phyloP scores from a whole-genome alignment of 192 early-diverging fungal genomes.

The Radiomyces spectabilis region DNA sequence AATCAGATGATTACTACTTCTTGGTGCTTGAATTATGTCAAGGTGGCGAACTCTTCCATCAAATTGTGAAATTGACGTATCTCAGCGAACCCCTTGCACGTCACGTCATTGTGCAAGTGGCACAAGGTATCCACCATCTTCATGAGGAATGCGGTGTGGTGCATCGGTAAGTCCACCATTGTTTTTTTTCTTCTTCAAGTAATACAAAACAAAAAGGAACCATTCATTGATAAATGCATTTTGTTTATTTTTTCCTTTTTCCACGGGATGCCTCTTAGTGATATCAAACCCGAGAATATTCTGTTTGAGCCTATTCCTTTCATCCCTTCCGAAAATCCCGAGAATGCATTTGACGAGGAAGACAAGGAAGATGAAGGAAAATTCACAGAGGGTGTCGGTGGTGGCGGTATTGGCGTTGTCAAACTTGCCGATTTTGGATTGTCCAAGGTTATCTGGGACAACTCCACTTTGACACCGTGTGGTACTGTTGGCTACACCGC shows the following conservation, averaged over 20 bases:
- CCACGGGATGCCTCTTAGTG: conserved; percentile 33
- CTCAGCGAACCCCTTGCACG: conserved; percentile 71
- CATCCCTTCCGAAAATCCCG: conserved; percentile 29
- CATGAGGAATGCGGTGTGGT: conserved; percentile 78
- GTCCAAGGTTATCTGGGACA: conserved; percentile 80
- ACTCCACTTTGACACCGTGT: conserved; percentile 81
- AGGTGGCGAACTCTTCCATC: conserved; percentile 91
- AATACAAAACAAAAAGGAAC: neutral
- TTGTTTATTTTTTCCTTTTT: conserved; percentile 9
- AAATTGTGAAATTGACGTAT: conserved; percentile 75
- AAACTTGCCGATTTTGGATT: conserved; percentile 89
- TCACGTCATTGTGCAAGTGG: conserved; percentile 83
- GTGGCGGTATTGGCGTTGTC: conserved; percentile 75
- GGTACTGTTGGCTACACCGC: conserved; percentile 92
- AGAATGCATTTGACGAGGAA: conserved; percentile 39
- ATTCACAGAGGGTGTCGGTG: conserved; percentile 66
- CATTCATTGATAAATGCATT: neutral
- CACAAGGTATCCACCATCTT: conserved; percentile 73
- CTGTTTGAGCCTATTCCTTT: conserved; percentile 69
- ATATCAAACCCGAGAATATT: conserved; percentile 94
- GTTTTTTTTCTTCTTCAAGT: neutral
- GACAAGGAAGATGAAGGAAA: conserved; percentile 70
- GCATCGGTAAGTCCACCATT: conserved; percentile 43
- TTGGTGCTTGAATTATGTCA: conserved; percentile 73
- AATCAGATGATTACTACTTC: conserved; percentile 69